These are phyloP conservation scores for Isoetes engelmannii DNA, from an alignment of 83 land plant genomes.

Conservation along the genomic window DNA sequence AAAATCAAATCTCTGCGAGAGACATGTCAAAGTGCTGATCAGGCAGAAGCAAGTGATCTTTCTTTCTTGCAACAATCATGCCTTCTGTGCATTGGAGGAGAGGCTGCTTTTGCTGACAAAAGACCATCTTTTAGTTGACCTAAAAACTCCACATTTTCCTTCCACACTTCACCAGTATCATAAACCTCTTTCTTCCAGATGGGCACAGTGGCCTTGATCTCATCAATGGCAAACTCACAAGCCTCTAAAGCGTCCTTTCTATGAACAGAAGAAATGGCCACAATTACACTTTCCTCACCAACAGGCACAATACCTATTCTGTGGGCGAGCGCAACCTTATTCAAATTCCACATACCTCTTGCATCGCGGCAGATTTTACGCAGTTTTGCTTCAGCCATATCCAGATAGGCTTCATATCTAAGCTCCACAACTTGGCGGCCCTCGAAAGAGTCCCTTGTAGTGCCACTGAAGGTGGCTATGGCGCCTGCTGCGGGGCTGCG, in stretches of 20 bases:
- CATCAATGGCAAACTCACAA: constrained; percentile 73
- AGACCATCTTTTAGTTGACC: no score
- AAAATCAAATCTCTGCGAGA: no score
- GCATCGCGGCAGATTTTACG: constrained; percentile 44
- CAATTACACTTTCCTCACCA: constrained; percentile 75
- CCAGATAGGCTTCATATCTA: constrained; percentile 73
- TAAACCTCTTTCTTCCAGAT: constrained; percentile 98
- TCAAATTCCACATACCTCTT: constrained; percentile 48
- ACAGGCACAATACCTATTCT: constrained; percentile 65
- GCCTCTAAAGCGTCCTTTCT: constrained; percentile 68
- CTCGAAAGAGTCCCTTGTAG: constrained; percentile 72
- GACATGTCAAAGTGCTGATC: no score
- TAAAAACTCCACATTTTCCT: constrained; percentile 78
- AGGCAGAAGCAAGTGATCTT: no score
- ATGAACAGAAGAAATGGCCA: constrained; percentile 80
- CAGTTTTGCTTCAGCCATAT: constrained; percentile 65
- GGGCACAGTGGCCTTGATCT: constrained; percentile 84
- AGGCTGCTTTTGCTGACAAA: no score
- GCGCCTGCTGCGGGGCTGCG: constrained; percentile 63
- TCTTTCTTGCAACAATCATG: no score
- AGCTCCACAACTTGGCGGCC: constrained; percentile 60
- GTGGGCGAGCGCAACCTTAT: constrained; percentile 55
- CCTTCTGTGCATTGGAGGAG: no score
- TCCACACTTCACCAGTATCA: constrained; percentile 82
- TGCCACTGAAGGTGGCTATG: constrained; percentile 78